A percentile compares a stretch with the other conserved stretches of the same genome.
These are phyloP conservation scores for Hordeum marinum DNA, from an alignment of 176 grass and related monocot genomes.

Conservation along the genomic window DNA sequence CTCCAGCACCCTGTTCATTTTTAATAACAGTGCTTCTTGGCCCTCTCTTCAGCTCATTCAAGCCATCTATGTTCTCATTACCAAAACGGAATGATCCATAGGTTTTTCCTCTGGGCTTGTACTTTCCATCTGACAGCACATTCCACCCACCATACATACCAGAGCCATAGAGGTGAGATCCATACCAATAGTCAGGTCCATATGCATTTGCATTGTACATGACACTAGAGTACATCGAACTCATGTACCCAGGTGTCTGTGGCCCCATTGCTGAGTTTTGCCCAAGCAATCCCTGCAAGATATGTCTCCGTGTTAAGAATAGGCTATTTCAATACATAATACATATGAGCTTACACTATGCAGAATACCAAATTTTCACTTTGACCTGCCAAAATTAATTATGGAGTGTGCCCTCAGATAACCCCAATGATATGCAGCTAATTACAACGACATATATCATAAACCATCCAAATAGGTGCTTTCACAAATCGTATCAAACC, in stretches of 20 bases:
- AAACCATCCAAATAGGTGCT: neutral
- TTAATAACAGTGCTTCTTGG: conserved; percentile 62
- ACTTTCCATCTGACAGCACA: conserved; percentile 49
- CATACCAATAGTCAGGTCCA: conserved; percentile 47
- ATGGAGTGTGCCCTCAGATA: neutral
- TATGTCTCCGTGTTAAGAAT: neutral
- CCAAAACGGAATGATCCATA: conserved; percentile 57
- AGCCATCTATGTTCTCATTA: conserved; percentile 62
- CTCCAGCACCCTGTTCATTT: conserved; percentile 36
- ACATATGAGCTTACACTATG: neutral
- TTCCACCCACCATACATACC: conserved; percentile 57
- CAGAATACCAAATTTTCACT: neutral
- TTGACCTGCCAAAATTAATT: neutral
- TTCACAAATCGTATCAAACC: neutral
- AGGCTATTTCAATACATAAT: neutral
- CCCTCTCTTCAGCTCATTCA: conserved; percentile 84
- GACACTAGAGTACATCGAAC: conserved; percentile 50
- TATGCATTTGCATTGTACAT: conserved; percentile 58
- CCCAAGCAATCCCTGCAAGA: conserved; percentile 23
- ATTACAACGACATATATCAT: neutral
- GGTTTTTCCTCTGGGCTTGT: conserved; percentile 51
- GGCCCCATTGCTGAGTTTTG: neutral
- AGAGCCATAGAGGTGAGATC: conserved; percentile 57
- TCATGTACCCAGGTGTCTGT: conserved; percentile 34
- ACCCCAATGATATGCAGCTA: neutral